Evolutionary conservation across 2,329 filamentous ascomycete species (phyloP), one percentile per base, ranked within the genome.

Genomic region (Paraconiothyrium brasiliense): DNA sequence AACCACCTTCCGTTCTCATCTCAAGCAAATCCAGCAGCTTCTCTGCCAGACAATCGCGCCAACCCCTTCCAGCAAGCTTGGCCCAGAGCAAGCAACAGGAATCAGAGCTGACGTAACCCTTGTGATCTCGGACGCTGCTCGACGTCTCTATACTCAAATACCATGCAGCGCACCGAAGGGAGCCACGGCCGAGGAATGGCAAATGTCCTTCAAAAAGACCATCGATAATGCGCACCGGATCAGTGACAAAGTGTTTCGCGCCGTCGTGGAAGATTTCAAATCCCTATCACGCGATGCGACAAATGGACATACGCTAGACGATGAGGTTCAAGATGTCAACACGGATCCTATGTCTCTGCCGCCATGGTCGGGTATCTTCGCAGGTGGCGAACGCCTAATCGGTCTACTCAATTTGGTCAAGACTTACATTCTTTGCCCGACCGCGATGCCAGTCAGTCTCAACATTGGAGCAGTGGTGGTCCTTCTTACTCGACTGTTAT

Each of bases 151-250:
- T 52, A 85, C 92, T 9, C 84, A 89, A n/a, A 82, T 97, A 50
- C 90, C 93, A 66, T 89, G 90, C 73, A 95, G 92, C 57, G 91
- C 92, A 1, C 89, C 92, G 6, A 97, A 97, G 78, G 90, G 91
- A 63, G 88, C 88, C 20, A 87, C 89, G 11, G 86, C 86, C 24
- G 90, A 92, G 24, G 93, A 97, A 77, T 97, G 94, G 94, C 83
- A 84, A 16, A 90, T 87, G 68, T 84, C 87, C 16, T 80, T 94
- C 49, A 85, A 85, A 50, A 81, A 82, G 8, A 83, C 90, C 11
- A 81, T 96, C 27, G 83, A 84, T 41, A 85, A 87, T 41, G 84
- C 89, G 16, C 93, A 97, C 71, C 78, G 81, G 27, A 91, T 92
- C 1, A 88, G 91, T 46, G 90, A 97, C 71, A 86, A 89, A 65